These are phyloP conservation scores for Castanea crenata DNA, from an alignment of 306 rosid genomes.

Conservation along the genomic window DNA sequence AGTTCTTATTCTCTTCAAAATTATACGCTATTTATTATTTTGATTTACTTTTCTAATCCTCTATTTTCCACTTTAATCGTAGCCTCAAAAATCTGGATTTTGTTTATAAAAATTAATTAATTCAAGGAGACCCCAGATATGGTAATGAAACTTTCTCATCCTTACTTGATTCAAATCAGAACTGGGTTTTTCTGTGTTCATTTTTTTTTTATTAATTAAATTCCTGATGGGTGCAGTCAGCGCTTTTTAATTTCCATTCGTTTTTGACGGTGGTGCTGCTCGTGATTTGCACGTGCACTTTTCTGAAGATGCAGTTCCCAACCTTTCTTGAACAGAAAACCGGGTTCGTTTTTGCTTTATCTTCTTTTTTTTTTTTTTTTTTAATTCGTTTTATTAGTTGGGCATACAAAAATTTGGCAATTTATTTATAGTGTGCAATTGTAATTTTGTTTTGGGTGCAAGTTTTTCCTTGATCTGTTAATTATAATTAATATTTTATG, in stretches of 20 bases:
- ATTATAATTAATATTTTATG: too few relatives aligned
- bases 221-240: conserved; percentile 45
- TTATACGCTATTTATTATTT: too few relatives aligned
- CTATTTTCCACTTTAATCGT: too few relatives aligned
- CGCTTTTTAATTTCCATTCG: conserved; percentile 80
- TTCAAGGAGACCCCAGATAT: conserved; percentile 7
- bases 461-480: too few relatives aligned
- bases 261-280: conserved; percentile 76
- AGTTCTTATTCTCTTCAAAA: too few relatives aligned
- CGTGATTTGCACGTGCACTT: conserved; percentile 77
- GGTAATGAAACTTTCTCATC: conserved; percentile 29
- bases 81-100: too few relatives aligned
- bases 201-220: neutral
- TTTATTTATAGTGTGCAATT: too few relatives aligned
- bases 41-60: too few relatives aligned
- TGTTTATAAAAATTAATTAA: too few relatives aligned
- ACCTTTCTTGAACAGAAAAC: conserved; percentile 70
- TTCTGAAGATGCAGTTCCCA: conserved; percentile 81
- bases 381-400: neutral
- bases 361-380: neutral
- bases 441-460: too few relatives aligned
- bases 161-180: neutral
- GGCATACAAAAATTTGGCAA: too few relatives aligned
- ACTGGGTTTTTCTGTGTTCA: neutral
- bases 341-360: conserved; percentile 39